Evolutionary conservation across 352 stramenopile species (phyloP), one percentile per base, ranked within the genome.

Genomic region (Pythium sukuiense): DNA sequence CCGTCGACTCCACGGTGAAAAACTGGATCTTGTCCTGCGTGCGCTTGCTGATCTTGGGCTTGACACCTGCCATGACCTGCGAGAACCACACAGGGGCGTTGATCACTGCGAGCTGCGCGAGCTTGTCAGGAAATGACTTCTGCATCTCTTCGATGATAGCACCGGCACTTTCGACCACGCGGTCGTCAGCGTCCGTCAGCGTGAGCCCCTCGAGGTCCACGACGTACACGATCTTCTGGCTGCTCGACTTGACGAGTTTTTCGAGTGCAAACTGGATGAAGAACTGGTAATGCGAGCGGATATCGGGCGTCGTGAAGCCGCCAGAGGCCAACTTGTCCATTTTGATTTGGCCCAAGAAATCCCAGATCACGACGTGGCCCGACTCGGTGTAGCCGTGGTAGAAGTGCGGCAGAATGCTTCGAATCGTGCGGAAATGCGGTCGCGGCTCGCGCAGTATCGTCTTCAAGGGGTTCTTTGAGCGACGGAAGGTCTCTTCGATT

Each of bases 41-140:
- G 29, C 74, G 79, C 70, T 88, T 91, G 0, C 80, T 65, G 2
- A 93, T 62, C 24, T 75, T 74, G 2, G 79, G 76, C 29, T 78
- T 77, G 49, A 93, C 66, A 20, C 59, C 71, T 2, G 78, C 71
- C 83, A 92, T 89, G 12, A 92, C 83, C 59, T 93, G 83, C 11
- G 85, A 92, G 61, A 93, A 93, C 85, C 85, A 93, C 33, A 91
- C 81, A 0, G 85, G 85, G 0, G 83, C 70, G 29, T 93, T 92
- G 11, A 92, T 68, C 37, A 93, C 82, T 0, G 79, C 79, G 0
- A 93, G 53, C 0, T 81, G 61, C 32, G 87, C 70, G 12, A 93
- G 59, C 32, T 77, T 81, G 45, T 92, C 83, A 0, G 85, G 85
- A 29, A 93, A 80, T 20, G 85, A 76, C 7, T 76, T 75, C 55